phyloP scores from a whole-genome alignment of 805 yeast genomes.

The Wickerhamomyces strasburgensis region DNA sequence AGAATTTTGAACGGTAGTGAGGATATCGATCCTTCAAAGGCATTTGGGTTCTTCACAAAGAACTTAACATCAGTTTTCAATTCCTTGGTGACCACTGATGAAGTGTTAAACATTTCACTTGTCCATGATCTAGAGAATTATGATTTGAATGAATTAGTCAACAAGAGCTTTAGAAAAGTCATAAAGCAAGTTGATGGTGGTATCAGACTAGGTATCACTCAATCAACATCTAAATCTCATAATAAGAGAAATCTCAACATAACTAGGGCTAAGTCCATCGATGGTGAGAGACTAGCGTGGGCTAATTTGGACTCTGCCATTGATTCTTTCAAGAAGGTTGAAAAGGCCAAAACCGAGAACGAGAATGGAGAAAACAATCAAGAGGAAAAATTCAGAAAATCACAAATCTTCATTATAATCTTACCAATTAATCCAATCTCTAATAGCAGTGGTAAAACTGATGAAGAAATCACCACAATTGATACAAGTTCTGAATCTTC shows the following conservation, averaged over 20 bases:
- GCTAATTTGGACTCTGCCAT: conserved; percentile 83
- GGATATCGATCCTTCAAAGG: conserved; percentile 22
- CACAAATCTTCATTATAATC: conserved; percentile 67
- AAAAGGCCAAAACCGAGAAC: conserved; percentile 16
- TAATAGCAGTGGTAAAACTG: conserved; percentile 21
- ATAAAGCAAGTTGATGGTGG: conserved; percentile 78
- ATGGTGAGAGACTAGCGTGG: conserved; percentile 82
- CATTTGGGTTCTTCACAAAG: conserved; percentile 20
- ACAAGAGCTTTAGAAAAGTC: conserved; percentile 53
- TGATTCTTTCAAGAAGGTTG: conserved; percentile 33
- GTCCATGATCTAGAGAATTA: conserved; percentile 65
- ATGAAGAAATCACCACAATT: conserved; percentile 29
- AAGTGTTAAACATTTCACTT: conserved; percentile 54
- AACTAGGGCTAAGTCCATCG: conserved; percentile 70
- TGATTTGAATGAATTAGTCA: conserved; percentile 42
- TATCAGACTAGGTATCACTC: conserved; percentile 50
- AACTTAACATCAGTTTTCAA: conserved; percentile 28
- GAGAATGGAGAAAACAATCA: conserved; percentile 2
- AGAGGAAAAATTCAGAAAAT: conserved; percentile 27
- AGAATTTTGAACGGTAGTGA: conserved; percentile 23
- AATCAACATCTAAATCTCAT: conserved; percentile 18
- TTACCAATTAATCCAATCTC: conserved; percentile 46
- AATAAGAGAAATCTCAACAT: conserved; percentile 48
- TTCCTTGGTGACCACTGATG: conserved; percentile 33
- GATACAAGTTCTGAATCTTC: conserved; percentile 39